Conservation (phyloP, 106 monocot genomes). For the Dactylorhiza incarnata region DNA sequence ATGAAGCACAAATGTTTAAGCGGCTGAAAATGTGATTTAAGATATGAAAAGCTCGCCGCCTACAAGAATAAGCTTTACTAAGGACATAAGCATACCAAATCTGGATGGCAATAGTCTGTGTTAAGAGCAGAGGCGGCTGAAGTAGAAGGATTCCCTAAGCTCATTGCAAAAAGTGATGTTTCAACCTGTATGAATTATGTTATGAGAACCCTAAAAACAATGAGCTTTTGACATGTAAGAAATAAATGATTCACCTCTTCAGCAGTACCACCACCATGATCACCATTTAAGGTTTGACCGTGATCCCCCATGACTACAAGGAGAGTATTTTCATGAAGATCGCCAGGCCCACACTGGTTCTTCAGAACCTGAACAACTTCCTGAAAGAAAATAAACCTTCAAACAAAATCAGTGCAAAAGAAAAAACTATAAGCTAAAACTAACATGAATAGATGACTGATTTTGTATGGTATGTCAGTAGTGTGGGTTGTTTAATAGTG, state of each 20-base stretch:
- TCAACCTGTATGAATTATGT: slow-evolving; percentile 54
- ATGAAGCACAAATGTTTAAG: background rate
- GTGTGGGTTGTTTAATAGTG: background rate
- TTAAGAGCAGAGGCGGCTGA: slow-evolving; percentile 49
- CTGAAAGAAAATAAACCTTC: slow-evolving; percentile 22
- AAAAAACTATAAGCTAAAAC: background rate
- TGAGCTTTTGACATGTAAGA: background rate
- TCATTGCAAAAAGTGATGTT: slow-evolving; percentile 91
- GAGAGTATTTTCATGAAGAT: slow-evolving; percentile 80
- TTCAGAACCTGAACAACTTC: slow-evolving; percentile 63
- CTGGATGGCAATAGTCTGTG: slow-evolving; percentile 29
- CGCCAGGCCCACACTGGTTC: slow-evolving; percentile 64
- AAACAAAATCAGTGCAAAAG: background rate
- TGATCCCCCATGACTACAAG: slow-evolving; percentile 97
- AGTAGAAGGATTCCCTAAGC: slow-evolving; percentile 41
- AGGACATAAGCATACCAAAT: slow-evolving; percentile 37
- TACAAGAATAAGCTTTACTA: background rate
- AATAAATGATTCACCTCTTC: slow-evolving; percentile 54
- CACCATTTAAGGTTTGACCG: slow-evolving; percentile 93
- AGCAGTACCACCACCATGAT: slow-evolving; percentile 96
- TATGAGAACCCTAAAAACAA: slow-evolving; percentile 4
- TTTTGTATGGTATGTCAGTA: background rate
- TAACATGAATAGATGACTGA: background rate
- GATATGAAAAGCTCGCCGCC: background rate
- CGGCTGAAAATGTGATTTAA: background rate